phyloP scores from a whole-genome alignment of 1,284 basidiomycete species.

The Ganoderma meredithae region DNA sequence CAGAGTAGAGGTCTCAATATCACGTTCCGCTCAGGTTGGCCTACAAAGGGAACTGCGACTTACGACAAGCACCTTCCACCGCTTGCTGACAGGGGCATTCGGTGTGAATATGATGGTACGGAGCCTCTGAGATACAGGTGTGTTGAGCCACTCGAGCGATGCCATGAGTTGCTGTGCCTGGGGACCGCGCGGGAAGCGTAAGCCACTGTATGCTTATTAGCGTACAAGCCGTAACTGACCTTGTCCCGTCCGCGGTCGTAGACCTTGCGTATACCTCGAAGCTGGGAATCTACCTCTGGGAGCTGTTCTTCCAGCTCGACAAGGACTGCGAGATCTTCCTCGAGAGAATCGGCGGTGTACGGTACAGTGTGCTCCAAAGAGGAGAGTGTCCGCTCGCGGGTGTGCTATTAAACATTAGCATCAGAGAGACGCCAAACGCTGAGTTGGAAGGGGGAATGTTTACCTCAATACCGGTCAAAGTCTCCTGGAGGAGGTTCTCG shows the following conservation, averaged over 20 bases:
- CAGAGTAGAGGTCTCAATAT: neutral
- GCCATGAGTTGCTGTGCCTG: constrained; percentile 67
- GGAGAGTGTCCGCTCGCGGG: constrained; percentile 60
- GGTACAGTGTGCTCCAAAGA: constrained; percentile 66
- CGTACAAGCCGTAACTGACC: constrained; percentile 43
- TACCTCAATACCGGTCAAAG: constrained; percentile 65
- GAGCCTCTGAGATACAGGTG: constrained; percentile 75
- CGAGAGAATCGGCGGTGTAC: constrained; percentile 61
- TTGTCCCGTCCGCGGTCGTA: constrained; percentile 77
- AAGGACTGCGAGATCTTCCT: constrained; percentile 61
- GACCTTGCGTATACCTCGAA: constrained; percentile 61
- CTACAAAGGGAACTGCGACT: constrained; percentile 20
- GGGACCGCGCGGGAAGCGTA: constrained; percentile 5
- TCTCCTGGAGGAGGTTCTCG: constrained; percentile 69
- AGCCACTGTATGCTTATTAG: neutral
- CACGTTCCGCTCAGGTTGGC: neutral
- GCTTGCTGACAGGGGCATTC: constrained; percentile 69
- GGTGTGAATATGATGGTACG: constrained; percentile 74
- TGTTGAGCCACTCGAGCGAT: constrained; percentile 76
- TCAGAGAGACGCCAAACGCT: neutral
- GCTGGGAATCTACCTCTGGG: constrained; percentile 65
- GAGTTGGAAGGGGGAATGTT: constrained; percentile 27
- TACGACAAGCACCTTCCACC: constrained; percentile 64
- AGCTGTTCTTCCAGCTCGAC: constrained; percentile 59
- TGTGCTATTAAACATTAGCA: constrained; percentile 51